Percentiles rank a stretch among this genome's conserved stretches.
Evolutionary conservation across 1,139 yeast species (phyloP).

Genomic region (Saccharomyces pastorianus): DNA sequence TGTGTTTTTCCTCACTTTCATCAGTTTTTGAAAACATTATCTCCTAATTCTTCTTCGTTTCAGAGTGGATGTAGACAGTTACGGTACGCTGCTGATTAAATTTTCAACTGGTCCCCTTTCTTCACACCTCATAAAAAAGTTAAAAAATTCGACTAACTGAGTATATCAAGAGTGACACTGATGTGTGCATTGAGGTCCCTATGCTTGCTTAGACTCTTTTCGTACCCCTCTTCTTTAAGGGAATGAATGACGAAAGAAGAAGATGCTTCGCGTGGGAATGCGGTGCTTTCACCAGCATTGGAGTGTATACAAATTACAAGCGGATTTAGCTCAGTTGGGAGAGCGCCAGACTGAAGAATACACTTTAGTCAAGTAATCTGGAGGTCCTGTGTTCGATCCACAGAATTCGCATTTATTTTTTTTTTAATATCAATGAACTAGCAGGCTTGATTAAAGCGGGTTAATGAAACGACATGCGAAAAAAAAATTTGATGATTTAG

Average conservation of each 20-base stretch:
- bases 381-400: constrained; percentile 90
- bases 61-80: background rate
- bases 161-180: background rate
- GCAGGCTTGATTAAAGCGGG: background rate
- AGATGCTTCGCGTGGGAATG: constrained; percentile 4
- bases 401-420: constrained; percentile 57
- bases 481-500: background rate
- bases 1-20: background rate
- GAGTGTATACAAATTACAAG: background rate
- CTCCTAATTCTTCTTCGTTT: background rate
- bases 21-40: background rate
- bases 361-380: constrained; percentile 37
- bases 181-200: too few relatives aligned
- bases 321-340: constrained; percentile 22
- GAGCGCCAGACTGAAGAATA: constrained; percentile 21
- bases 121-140: background rate
- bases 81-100: background rate
- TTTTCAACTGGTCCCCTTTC: background rate
- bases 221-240: background rate
- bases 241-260: background rate
- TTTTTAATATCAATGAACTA: background rate
- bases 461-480: background rate
- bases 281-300: background rate
- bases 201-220: background rate
- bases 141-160: background rate